Evolutionary conservation across 176 grass and related monocot species (phyloP).

Genomic region (Carex littledalei): DNA sequence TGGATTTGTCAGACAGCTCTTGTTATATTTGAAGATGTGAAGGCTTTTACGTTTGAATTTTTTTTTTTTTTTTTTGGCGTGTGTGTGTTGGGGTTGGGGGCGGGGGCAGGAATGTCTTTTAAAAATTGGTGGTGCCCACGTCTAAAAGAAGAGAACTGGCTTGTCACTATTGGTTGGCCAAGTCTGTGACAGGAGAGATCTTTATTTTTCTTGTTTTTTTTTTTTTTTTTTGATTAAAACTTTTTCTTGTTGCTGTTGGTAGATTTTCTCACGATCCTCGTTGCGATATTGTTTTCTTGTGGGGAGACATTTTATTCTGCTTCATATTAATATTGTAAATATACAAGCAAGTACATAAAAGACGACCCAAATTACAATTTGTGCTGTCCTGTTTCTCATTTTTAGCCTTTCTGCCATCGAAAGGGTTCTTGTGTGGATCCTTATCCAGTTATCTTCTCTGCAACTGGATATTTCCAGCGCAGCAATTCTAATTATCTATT

Average conservation of each 20-base stretch:
- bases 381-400: background rate
- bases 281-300: background rate
- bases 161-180: slow-evolving; percentile 11
- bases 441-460: background rate
- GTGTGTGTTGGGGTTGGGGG: background rate
- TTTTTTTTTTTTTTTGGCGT: background rate
- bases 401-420: background rate
- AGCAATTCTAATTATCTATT: background rate
- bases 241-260: no score
- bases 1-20: background rate
- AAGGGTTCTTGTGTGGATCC: background rate
- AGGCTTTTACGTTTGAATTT: background rate
- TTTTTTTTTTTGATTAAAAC: no score
- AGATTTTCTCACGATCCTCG: background rate
- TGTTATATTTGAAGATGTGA: slow-evolving; percentile 12
- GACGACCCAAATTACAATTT: background rate
- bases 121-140: slow-evolving; percentile 8
- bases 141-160: slow-evolving; percentile 7
- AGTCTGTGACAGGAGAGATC: background rate
- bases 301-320: background rate
- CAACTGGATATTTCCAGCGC: background rate
- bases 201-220: background rate
- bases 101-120: background rate
- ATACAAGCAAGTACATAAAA: background rate
- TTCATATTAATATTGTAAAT: background rate